phyloP scores from a whole-genome alignment of 148 eudicot species.

The Beta vulgaris region DNA sequence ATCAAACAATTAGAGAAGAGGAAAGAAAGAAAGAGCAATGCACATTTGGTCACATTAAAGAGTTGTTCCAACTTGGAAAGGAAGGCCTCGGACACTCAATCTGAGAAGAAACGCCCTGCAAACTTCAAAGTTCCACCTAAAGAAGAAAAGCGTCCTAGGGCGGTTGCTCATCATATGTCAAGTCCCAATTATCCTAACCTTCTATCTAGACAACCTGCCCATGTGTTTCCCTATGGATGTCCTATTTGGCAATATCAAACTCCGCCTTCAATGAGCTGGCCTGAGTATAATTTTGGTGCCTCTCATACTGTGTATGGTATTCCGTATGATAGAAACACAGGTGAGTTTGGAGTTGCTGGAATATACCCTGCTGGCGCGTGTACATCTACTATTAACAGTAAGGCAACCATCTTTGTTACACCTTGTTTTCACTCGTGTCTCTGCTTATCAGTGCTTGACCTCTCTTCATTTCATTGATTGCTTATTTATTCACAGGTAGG shows the following conservation, averaged over 20 bases:
- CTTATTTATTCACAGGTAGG: not conserved
- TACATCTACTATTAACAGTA: not conserved
- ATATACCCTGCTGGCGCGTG: not conserved
- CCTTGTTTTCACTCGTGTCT: not conserved
- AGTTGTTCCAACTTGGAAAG: not conserved
- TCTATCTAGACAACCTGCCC: not conserved
- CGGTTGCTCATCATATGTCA: not conserved
- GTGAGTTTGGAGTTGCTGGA: constrained; percentile 1
- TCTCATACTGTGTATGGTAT: not conserved
- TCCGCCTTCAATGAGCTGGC: not conserved
- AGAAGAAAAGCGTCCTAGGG: constrained; percentile 1
- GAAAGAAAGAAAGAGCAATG: not conserved
- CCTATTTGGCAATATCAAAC: not conserved
- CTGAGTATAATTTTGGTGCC: not conserved
- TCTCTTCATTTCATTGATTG: not conserved
- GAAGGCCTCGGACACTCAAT: not conserved
- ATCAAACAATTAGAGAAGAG: constrained; percentile 10
- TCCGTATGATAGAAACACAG: not conserved
- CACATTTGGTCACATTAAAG: not conserved
- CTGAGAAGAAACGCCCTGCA: not conserved
- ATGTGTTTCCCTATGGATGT: not conserved
- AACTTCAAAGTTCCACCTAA: not conserved
- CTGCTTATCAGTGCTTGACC: not conserved
- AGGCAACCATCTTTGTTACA: not conserved
- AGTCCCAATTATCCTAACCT: not conserved